Evolutionary conservation across 768 basidiomycete species (phyloP), one percentile per base, ranked within the genome.

Genomic region (Nidularia sp.): DNA sequence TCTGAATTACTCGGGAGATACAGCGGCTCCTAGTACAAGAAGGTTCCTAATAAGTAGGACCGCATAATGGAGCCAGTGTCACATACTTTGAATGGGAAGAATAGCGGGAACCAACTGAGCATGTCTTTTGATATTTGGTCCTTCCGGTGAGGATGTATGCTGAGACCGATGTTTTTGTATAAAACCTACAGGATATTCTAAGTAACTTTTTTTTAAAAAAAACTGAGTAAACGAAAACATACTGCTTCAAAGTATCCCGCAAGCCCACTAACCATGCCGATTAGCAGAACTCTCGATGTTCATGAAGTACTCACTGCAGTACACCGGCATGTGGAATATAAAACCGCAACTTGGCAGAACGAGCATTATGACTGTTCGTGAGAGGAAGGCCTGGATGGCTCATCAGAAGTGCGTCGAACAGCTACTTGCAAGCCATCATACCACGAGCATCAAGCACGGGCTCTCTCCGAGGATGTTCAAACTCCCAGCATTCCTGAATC

Each of bases 51-150:
- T 29, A 29, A 29, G 25, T 29, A 29, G 4, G 25, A 29, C 25
- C 25, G 25, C 3, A 29, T 29, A 4, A 29, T 29, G 55, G 45
- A 50, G 34, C 44, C 49, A n/a, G 18, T n/a, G 35, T 48, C 6
- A 66, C 81, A 32, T 53, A 89, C 94, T 69, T 85, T 88, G 65
- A 98, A 83, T 2, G 97, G 97, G 70, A 99, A 96, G 71, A 93
- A 97, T 15, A 98, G 70, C 0, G 97, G 97, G 72, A 99, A 99
- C 97, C 97, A 99, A 64, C 95, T 98, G 60, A 98, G 76, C 97
- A 99, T 99, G 59, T 98, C 88, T 60, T 91, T 94, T 6, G 93
- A 94, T 50, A 95, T 77, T 45, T 82, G 76, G 29, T 92, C 88
- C 64, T 89, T 92, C 46, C 86, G 83, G 49, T 90, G 81, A 0